A percentile compares a stretch with the other conserved stretches of the same genome.
Evolutionary conservation across 305 asterid species (phyloP).

Genomic region (Fraxinus paxiana): DNA sequence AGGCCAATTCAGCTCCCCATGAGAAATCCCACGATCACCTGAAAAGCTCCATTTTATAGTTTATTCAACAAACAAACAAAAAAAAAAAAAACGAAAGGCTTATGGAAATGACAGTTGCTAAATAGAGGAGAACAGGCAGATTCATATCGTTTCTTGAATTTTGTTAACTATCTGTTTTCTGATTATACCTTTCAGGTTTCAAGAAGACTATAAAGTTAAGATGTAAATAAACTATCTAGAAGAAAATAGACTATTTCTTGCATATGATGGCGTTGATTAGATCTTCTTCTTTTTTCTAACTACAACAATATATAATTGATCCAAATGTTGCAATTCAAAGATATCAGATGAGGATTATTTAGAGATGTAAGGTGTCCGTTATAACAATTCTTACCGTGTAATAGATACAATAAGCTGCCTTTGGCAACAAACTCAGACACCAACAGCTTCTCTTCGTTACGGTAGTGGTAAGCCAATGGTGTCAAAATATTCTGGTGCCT

Average conservation of each 20-base stretch:
- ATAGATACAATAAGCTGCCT: slow-evolving; percentile 67
- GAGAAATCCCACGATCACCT: slow-evolving; percentile 71
- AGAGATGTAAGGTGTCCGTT: background rate
- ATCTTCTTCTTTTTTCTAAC: no score
- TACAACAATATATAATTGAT: no score
- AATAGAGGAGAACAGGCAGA: no score
- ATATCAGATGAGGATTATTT: no score
- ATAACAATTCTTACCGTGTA: slow-evolving; percentile 53
- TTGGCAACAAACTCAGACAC: slow-evolving; percentile 57
- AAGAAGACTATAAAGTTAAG: no score
- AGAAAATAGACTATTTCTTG: no score
- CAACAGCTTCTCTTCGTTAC: slow-evolving; percentile 82
- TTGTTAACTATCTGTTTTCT: no score
- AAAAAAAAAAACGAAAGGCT: background rate
- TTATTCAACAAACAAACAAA: background rate
- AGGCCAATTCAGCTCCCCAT: slow-evolving; percentile 58
- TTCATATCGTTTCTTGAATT: no score
- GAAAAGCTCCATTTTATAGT: background rate
- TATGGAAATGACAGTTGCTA: background rate
- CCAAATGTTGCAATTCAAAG: no score
- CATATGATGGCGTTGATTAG: no score
- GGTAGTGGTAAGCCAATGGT: slow-evolving; percentile 78
- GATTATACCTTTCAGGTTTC: no score
- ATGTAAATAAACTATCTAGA: no score
- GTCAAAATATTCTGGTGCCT: slow-evolving; percentile 62